Percentiles rank a stretch among this genome's conserved stretches.
phyloP scores from a whole-genome alignment of 2,329 filamentous ascomycete species.

The Colletotrichum zoysiae region DNA sequence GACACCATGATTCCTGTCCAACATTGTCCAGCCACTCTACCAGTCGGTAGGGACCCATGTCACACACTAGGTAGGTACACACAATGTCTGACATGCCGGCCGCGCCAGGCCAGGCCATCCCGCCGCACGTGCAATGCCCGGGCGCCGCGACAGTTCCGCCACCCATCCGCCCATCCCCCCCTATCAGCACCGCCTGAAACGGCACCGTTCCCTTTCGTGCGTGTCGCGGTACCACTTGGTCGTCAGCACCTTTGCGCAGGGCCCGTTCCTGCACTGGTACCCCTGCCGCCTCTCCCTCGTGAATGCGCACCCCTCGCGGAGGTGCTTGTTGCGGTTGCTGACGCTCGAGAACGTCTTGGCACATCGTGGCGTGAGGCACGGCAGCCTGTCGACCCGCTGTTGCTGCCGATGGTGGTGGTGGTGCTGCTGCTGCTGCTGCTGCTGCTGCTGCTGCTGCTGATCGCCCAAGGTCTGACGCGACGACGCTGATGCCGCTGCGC shows the following conservation, averaged over 20 bases:
- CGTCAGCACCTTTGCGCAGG: conserved; percentile 46
- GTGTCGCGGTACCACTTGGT: conserved; percentile 48
- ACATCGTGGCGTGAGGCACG: conserved; percentile 44
- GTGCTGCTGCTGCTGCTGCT: background rate
- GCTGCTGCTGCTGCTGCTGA: conserved; percentile 24
- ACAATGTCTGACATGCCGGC: no score
- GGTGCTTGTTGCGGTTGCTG: conserved; percentile 51
- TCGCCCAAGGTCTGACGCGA: conserved; percentile 22
- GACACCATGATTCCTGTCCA: background rate
- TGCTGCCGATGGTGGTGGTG: background rate
- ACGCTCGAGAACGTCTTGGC: conserved; percentile 48
- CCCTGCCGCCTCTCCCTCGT: conserved; percentile 42
- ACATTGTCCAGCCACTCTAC: background rate
- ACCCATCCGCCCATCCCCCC: no score
- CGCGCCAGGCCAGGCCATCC: background rate
- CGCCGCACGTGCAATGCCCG: background rate
- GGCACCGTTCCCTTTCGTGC: conserved; percentile 48
- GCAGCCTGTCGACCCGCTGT: conserved; percentile 19
- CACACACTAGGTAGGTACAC: no score
- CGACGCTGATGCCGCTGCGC: background rate
- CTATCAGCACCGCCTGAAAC: conserved; percentile 36
- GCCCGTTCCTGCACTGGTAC: conserved; percentile 46
- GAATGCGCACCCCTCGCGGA: conserved; percentile 47
- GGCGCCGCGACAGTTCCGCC: no score
- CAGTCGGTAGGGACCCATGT: background rate